These are phyloP conservation scores for Rhizopus stolonifer DNA, from an alignment of 371 early-diverging fungal genomes.

Conservation along the genomic window DNA sequence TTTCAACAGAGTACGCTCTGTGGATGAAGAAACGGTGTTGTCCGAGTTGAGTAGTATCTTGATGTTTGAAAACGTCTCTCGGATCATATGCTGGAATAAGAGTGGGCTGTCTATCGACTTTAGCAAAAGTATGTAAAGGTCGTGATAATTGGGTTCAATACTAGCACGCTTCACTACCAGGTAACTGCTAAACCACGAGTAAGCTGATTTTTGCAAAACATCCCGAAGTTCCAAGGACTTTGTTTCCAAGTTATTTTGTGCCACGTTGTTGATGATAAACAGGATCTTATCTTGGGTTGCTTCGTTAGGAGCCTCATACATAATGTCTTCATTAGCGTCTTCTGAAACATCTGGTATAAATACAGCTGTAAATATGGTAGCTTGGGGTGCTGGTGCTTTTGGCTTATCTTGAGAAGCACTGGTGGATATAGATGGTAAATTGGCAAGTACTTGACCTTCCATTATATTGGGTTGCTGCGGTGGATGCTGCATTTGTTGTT, in stretches of 20 bases:
- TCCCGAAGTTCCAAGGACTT: constrained; percentile 82
- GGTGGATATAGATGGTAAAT: constrained; percentile 15
- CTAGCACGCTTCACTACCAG: constrained; percentile 92
- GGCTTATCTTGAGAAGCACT: constrained; percentile 14
- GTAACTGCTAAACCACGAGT: constrained; percentile 91
- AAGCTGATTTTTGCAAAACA: constrained; percentile 62
- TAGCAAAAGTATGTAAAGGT: constrained; percentile 79
- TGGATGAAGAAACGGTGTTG: constrained; percentile 86
- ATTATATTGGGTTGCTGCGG: constrained; percentile 3
- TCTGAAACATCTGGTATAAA: constrained; percentile 32
- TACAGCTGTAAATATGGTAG: constrained; percentile 63
- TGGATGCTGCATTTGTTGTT: constrained; percentile 15
- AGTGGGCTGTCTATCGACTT: constrained; percentile 63
- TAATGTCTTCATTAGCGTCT: constrained; percentile 23
- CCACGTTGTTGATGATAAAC: constrained; percentile 95
- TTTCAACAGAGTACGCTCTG: constrained; percentile 87
- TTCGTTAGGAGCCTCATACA: constrained; percentile 67
- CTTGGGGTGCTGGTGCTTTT: constrained; percentile 23
- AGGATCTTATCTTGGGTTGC: constrained; percentile 88
- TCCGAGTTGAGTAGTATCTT: constrained; percentile 88
- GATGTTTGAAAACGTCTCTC: constrained; percentile 89
- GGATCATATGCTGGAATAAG: constrained; percentile 73
- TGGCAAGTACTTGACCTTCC: constrained; percentile 9
- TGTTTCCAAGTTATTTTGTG: constrained; percentile 78
- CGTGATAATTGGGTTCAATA: constrained; percentile 93